These are phyloP conservation scores for Furcasterigmium furcatum DNA, from an alignment of 2,329 filamentous ascomycete genomes.

Conservation along the genomic window DNA sequence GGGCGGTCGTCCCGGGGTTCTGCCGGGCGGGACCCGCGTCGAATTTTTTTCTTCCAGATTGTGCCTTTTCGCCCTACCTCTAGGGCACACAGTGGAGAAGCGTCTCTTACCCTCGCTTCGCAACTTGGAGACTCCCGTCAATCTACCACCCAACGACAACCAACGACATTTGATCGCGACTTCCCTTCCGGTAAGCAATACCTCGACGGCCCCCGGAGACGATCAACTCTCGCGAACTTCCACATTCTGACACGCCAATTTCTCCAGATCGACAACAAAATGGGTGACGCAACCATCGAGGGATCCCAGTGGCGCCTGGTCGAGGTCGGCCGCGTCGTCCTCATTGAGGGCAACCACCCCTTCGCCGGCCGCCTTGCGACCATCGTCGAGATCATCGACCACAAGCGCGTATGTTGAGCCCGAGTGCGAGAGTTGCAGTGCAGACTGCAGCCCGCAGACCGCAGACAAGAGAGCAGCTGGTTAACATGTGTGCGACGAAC, in stretches of 20 bases:
- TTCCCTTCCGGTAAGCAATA: constrained; percentile 8
- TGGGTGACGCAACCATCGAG: constrained; percentile 81
- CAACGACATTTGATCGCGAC: constrained; percentile 35
- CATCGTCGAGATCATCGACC: constrained; percentile 99
- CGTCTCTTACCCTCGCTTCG: neutral
- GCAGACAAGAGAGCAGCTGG: neutral
- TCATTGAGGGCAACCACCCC: constrained; percentile 77
- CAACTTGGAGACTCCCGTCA: constrained; percentile 6
- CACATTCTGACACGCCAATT: constrained; percentile 18
- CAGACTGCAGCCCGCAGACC: neutral
- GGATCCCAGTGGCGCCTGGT: constrained; percentile 90
- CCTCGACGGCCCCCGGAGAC: constrained; percentile 1
- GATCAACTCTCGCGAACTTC: constrained; percentile 11
- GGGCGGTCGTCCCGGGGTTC: neutral
- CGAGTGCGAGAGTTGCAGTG: constrained; percentile 1
- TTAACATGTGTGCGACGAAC: constrained; percentile 18
- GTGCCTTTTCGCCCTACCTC: constrained; percentile 1
- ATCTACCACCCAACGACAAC: constrained; percentile 32
- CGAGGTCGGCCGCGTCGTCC: constrained; percentile 96
- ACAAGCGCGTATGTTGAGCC: constrained; percentile 89
- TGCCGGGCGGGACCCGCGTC: constrained; percentile 11
- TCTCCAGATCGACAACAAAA: constrained; percentile 59
- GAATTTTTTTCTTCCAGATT: constrained; percentile 18
- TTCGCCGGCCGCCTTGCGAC: constrained; percentile 83
- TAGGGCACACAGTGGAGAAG: constrained; percentile 1